Conservation (phyloP, 106 monocot species). For the Allium sativum region DNA sequence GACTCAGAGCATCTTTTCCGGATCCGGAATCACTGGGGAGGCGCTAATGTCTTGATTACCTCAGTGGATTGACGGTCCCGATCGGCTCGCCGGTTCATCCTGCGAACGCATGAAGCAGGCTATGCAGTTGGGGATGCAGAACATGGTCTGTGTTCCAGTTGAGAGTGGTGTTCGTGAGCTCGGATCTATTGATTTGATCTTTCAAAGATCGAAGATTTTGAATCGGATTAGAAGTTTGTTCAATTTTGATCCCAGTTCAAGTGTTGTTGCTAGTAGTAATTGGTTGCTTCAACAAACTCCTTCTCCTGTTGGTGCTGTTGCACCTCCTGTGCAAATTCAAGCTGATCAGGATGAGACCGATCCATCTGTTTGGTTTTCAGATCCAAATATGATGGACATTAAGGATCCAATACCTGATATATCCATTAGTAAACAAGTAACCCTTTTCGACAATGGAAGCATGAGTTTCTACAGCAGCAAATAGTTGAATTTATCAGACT, state of each 20-base stretch:
- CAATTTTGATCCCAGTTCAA: neutral
- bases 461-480: constrained; percentile 24
- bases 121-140: constrained; percentile 25
- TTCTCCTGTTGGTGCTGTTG: neutral
- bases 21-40: constrained; percentile 30
- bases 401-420: constrained; percentile 32
- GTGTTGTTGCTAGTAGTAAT: neutral
- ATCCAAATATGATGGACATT: constrained; percentile 37
- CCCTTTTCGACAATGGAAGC: constrained; percentile 20
- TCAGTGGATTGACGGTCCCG: constrained; percentile 25
- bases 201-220: constrained; percentile 17
- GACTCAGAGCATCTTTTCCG: constrained; percentile 39
- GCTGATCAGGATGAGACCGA: constrained; percentile 33
- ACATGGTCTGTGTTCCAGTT: constrained; percentile 35
- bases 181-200: constrained; percentile 32
- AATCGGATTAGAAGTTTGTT: constrained; percentile 24
- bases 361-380: constrained; percentile 63
- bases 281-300: constrained; percentile 9
- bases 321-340: constrained; percentile 1
- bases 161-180: constrained; percentile 34
- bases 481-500: constrained; percentile 55
- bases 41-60: constrained; percentile 14
- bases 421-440: neutral
- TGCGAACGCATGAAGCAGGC: constrained; percentile 38
- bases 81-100: constrained; percentile 8